Percentiles rank a stretch among this genome's conserved stretches.
Evolutionary conservation across 73 alveolate genomes (phyloP).

Genomic region (Stentor coeruleus): DNA sequence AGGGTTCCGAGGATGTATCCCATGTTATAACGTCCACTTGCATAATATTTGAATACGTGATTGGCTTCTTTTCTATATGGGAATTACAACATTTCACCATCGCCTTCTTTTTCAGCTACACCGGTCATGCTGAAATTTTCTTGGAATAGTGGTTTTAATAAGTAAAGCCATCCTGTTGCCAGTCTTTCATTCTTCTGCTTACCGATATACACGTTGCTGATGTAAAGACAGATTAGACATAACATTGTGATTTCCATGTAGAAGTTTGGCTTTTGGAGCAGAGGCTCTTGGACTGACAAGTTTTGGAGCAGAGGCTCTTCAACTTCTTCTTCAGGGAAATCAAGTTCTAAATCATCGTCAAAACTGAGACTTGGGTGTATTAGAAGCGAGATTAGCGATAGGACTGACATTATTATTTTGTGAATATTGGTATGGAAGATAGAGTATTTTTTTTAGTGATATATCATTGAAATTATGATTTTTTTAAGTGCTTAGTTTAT

Average conservation of each 20-base stretch:
- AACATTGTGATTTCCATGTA: slow-evolving; percentile 28
- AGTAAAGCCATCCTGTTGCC: slow-evolving; percentile 31
- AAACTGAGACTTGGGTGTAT: too few relatives aligned
- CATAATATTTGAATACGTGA: slow-evolving; percentile 33
- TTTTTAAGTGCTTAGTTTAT: too few relatives aligned
- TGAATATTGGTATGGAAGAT: too few relatives aligned
- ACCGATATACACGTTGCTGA: slow-evolving; percentile 25
- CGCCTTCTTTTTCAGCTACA: slow-evolving; percentile 31
- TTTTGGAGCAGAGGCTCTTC: too few relatives aligned
- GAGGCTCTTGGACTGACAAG: too few relatives aligned
- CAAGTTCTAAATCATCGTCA: too few relatives aligned
- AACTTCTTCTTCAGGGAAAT: too few relatives aligned
- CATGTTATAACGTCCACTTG: slow-evolving; percentile 32
- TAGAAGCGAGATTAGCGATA: too few relatives aligned
- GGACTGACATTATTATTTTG: too few relatives aligned
- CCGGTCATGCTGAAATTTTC: slow-evolving; percentile 30
- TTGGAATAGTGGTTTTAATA: slow-evolving; percentile 11
- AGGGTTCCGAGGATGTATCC: slow-evolving; percentile 11
- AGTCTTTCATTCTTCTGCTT: slow-evolving; percentile 29
- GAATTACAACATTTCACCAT: slow-evolving; percentile 18
- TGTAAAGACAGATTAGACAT: slow-evolving; percentile 14
- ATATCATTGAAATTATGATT: too few relatives aligned
- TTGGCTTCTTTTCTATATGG: slow-evolving; percentile 18
- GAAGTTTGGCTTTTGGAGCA: too few relatives aligned
- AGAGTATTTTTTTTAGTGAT: too few relatives aligned